phyloP scores from a whole-genome alignment of 1,139 yeast genomes.

The Lodderomyces oxycetoniae region DNA sequence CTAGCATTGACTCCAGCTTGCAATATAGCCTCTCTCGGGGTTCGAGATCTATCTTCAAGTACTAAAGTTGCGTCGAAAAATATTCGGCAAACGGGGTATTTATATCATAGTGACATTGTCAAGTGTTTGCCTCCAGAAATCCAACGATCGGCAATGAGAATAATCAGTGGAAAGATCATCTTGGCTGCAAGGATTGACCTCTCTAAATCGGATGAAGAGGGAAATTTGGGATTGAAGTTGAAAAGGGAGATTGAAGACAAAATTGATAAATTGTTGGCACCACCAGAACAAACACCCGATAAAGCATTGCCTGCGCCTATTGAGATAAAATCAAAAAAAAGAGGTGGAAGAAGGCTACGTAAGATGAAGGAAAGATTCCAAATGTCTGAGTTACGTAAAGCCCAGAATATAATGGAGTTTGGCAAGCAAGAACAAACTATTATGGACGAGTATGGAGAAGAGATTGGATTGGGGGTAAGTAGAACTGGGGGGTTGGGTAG shows the following conservation, averaged over 20 bases:
- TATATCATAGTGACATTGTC: conserved; percentile 51
- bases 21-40: conserved; percentile 76
- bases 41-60: conserved; percentile 46
- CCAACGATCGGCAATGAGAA: conserved; percentile 68
- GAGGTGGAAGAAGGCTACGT: conserved; percentile 82
- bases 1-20: conserved; percentile 76
- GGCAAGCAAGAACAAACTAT: conserved; percentile 67
- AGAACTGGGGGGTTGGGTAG: conserved; percentile 32
- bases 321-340: conserved; percentile 70
- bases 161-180: conserved; percentile 72
- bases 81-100: conserved; percentile 60
- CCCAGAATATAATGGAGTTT: conserved; percentile 81
- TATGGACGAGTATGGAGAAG: conserved; percentile 69
- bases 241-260: conserved; percentile 54
- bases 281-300: conserved; percentile 65
- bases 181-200: conserved; percentile 82
- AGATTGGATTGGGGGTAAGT: conserved; percentile 78
- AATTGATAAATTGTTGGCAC: conserved; percentile 67
- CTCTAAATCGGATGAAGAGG: conserved; percentile 42
- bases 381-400: conserved; percentile 74
- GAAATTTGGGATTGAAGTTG: conserved; percentile 56
- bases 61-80: conserved; percentile 25
- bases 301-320: conserved; percentile 84
- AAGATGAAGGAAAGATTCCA: conserved; percentile 78
- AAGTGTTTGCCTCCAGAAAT: conserved; percentile 53